These are phyloP conservation scores for Eutrema salsugineum DNA, from an alignment of 441 rosid species.

Conservation along the genomic window DNA sequence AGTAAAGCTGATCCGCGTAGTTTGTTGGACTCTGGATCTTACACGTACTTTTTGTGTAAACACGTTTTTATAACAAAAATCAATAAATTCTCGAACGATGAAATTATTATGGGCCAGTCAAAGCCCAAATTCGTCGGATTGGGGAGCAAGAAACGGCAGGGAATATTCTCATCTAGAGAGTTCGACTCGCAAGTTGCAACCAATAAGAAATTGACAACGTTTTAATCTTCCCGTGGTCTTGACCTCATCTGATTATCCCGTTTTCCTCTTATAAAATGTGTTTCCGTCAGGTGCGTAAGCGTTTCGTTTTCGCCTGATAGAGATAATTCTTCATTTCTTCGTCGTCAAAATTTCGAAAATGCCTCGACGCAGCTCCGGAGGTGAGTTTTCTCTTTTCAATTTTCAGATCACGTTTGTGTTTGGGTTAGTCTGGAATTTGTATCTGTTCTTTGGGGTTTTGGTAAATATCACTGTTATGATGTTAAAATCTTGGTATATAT, in stretches of 20 bases:
- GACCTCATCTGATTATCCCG: not conserved
- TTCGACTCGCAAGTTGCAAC: not conserved
- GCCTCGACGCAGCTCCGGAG: constrained; percentile 79
- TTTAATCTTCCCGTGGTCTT: not conserved
- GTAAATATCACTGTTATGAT: not conserved
- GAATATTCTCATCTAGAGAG: not conserved
- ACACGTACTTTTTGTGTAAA: too few relatives aligned
- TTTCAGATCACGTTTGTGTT: not conserved
- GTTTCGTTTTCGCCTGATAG: not conserved
- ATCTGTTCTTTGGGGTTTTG: not conserved
- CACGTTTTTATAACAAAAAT: too few relatives aligned
- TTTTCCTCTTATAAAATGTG: not conserved
- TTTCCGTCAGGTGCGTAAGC: not conserved
- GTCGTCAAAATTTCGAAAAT: constrained; percentile 27
- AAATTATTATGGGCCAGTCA: not conserved
- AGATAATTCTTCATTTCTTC: not conserved
- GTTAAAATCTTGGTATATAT: not conserved
- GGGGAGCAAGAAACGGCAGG: constrained; percentile 12
- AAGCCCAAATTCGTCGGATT: constrained; percentile 8
- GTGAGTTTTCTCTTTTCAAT: constrained; percentile 27
- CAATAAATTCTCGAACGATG: not conserved
- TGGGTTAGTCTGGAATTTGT: not conserved
- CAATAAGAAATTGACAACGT: not conserved
- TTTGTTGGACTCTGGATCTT: too few relatives aligned
- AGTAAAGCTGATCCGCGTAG: too few relatives aligned